Base-by-base conservation (phyloP, 176 grass and related monocot genomes). In the Miscanthus lutarioriparius region DNA sequence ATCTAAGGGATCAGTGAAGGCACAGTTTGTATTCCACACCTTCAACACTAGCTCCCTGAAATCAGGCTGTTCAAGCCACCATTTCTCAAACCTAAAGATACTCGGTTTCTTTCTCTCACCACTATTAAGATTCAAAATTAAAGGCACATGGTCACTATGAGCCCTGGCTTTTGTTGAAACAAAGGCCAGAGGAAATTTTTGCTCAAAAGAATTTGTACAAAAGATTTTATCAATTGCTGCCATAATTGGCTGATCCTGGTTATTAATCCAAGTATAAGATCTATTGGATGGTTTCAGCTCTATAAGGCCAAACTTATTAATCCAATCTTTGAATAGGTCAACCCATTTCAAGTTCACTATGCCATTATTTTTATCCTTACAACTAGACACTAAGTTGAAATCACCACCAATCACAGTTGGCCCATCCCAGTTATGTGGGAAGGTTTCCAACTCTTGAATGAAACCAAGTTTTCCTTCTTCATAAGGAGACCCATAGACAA, bases 21-120 rank as follows among this genome's bases (percentile, higher is more conserved):
- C 3, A 12, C n/a, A 62, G 0, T 0, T 1, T 1, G 58, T 62
- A 1, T 25, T 2, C n/a, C n/a, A 62, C 0, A 5, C 2, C 0
- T 10, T 30, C 30, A 30, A n/a, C 0, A n/a, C 7, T 0, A 22
- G 0, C 0, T 58, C 20, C 2, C 0, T 22, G 0, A 58, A 58
- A 3, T 58, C 53, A 1, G 17, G 17, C 3, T n/a, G 20, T 0
- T 58, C 53, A 0, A n/a, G 20, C 53, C 53, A 58, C 53, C 53
- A 58, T 10, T 58, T 58, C 2, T 20, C 64, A 38, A 63, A 65
- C 1, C 13, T 13, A 15, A 64, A 65, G 0, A 65, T 6, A 5
- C 11, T 4, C 3, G 11, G 2, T 15, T 12, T 30, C 1, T 15
- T 32, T 1, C 0, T 15, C 5, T 32, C 33, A 3, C 13, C 0